These are phyloP conservation scores for Colletotrichum sidae DNA, from an alignment of 2,329 filamentous ascomycete species.

Conservation along the genomic window DNA sequence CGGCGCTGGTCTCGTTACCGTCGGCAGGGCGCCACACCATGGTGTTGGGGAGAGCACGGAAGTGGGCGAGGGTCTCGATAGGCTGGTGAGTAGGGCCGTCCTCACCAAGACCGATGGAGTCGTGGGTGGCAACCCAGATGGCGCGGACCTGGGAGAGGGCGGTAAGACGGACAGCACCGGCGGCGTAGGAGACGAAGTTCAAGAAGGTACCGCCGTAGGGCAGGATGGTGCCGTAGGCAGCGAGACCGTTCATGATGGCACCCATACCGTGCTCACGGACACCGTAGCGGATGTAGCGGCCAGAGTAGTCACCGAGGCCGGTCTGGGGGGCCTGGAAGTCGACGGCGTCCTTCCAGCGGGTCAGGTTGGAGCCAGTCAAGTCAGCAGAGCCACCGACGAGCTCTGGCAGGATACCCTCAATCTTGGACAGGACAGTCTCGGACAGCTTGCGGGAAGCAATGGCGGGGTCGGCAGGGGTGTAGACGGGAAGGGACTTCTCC, in stretches of 20 bases:
- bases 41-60: slow-evolving; percentile 98
- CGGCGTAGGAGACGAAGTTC: slow-evolving; percentile 99
- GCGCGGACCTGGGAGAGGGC: slow-evolving; percentile 89
- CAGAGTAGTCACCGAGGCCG: slow-evolving; percentile 88
- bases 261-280: slow-evolving; percentile 94
- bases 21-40: slow-evolving; percentile 99
- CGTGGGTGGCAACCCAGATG: slow-evolving; percentile 98
- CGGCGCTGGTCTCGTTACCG: slow-evolving; percentile 97
- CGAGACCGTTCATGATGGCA: slow-evolving; percentile 93
- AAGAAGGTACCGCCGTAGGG: slow-evolving; percentile 97
- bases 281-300: slow-evolving; percentile 93
- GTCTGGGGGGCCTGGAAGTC: slow-evolving; percentile 95
- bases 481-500: slow-evolving; percentile 93
- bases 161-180: slow-evolving; percentile 93
- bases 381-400: slow-evolving; percentile 96
- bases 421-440: slow-evolving; percentile 90
- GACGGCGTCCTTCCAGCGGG: slow-evolving; percentile 94
- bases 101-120: slow-evolving; percentile 99
- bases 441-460: slow-evolving; percentile 96
- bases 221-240: slow-evolving; percentile 94
- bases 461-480: slow-evolving; percentile 86
- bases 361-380: slow-evolving; percentile 98
- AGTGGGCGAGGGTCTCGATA: slow-evolving; percentile 97
- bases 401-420: slow-evolving; percentile 86
- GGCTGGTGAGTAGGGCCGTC: slow-evolving; percentile 99